Percentiles rank a stretch among this genome's conserved stretches.
phyloP scores from a whole-genome alignment of 129 eudicot species.

The Flaveria linearis region DNA sequence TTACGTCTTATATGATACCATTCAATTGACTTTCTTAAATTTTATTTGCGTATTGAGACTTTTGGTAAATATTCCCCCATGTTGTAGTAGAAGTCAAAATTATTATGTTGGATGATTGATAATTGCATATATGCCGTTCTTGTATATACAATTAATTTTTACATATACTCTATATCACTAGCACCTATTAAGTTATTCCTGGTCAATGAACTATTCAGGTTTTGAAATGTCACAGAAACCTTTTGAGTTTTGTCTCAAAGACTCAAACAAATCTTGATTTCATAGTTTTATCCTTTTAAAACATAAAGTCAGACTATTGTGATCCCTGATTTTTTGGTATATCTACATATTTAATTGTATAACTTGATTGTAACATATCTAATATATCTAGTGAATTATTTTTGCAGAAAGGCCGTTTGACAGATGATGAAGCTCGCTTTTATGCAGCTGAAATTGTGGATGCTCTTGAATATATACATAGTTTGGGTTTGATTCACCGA shows the following conservation, averaged over 20 bases:
- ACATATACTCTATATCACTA: not conserved
- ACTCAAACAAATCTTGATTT: not conserved
- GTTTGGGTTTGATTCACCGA: conserved; percentile 84
- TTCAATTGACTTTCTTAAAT: not conserved
- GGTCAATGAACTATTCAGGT: not conserved
- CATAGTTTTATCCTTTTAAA: conserved; percentile 14
- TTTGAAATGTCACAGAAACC: not conserved
- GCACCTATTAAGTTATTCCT: not conserved
- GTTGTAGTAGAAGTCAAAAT: conserved; percentile 1
- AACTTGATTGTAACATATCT: conserved; percentile 13
- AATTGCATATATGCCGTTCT: not conserved
- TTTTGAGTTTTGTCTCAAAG: not conserved
- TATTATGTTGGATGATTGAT: conserved; percentile 3
- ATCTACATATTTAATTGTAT: not conserved
- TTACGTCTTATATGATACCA: not conserved
- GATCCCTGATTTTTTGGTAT: not conserved
- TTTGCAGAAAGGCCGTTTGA: conserved; percentile 80
- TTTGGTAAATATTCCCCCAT: conserved; percentile 5
- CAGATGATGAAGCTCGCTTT: conserved; percentile 88
- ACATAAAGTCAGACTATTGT: conserved; percentile 6
- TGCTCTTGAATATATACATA: conserved; percentile 93
- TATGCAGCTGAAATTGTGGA: conserved; percentile 93
- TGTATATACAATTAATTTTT: not conserved
- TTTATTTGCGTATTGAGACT: conserved; percentile 9
- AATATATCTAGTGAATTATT: conserved; percentile 20